Conservation (phyloP, 306 rosid genomes). For the Cotoneaster glaucophyllus region DNA sequence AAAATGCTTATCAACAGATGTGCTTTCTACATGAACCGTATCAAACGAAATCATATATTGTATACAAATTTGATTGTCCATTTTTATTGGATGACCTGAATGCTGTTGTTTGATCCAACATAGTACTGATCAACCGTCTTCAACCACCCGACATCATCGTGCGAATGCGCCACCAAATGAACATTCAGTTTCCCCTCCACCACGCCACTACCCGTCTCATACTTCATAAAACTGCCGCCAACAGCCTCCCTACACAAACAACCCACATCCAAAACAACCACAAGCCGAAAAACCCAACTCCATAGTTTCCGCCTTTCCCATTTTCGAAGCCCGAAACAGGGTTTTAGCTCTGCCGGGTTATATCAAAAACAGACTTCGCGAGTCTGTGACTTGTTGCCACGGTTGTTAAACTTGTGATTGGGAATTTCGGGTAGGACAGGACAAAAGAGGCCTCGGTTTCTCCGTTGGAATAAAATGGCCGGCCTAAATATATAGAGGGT, state of each 20-base stretch:
- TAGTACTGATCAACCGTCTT: constrained; percentile 84
- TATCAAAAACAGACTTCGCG: background rate
- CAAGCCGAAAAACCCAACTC: constrained; percentile 1
- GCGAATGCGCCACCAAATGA: constrained; percentile 76
- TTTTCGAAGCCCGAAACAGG: background rate
- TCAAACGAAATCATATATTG: too few relatives aligned
- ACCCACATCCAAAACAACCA: background rate
- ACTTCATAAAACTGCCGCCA: constrained; percentile 36
- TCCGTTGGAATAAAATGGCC: constrained; percentile 4
- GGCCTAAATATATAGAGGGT: background rate
- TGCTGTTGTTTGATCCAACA: constrained; percentile 69
- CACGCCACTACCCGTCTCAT: constrained; percentile 41
- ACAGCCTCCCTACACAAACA: constrained; percentile 27
- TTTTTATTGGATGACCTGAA: constrained; percentile 43
- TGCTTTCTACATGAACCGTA: too few relatives aligned
- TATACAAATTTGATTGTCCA: too few relatives aligned
- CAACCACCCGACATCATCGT: constrained; percentile 94
- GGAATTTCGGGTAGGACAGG: background rate
- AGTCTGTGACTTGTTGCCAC: background rate
- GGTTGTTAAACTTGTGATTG: background rate
- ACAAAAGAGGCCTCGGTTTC: constrained; percentile 20
- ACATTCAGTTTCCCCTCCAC: constrained; percentile 73
- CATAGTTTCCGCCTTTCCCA: constrained; percentile 17
- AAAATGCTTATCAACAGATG: too few relatives aligned
- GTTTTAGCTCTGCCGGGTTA: background rate